Evolutionary conservation across 106 monocot genomes (phyloP).

Genomic region (Dactylorhiza incarnata): DNA sequence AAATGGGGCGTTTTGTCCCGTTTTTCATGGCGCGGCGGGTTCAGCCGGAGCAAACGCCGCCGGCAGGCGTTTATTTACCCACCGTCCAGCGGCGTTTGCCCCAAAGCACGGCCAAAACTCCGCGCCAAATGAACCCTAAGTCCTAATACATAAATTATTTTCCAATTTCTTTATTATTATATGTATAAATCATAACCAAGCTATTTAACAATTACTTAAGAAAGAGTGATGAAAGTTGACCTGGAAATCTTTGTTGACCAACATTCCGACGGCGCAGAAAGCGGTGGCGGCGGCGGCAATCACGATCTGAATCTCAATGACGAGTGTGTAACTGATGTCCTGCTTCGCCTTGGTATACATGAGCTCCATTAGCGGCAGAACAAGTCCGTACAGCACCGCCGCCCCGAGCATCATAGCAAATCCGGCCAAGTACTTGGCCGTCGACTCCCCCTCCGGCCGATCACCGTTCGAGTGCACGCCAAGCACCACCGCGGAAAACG

Average conservation of each 20-base stretch:
- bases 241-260: conserved; percentile 25
- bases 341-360: conserved; percentile 11
- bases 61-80: too few relatives aligned
- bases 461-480: conserved; percentile 2
- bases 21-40: too few relatives aligned
- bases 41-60: too few relatives aligned
- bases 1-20: too few relatives aligned
- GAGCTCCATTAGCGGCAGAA: conserved; percentile 26
- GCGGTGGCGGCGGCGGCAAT: conserved; percentile 16
- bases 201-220: too few relatives aligned
- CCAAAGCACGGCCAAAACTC: too few relatives aligned
- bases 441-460: background rate
- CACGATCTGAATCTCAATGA: conserved; percentile 19
- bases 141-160: too few relatives aligned
- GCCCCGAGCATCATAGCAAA: conserved; percentile 13
- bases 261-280: conserved; percentile 24
- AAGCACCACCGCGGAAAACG: background rate
- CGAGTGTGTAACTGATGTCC: background rate
- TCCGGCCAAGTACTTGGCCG: conserved; percentile 11
- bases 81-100: too few relatives aligned
- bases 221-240: background rate
- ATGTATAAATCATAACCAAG: too few relatives aligned
- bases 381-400: conserved; percentile 15
- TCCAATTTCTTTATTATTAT: too few relatives aligned
- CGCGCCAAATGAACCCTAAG: too few relatives aligned